phyloP scores from a whole-genome alignment of 2,329 filamentous ascomycete species.

The Ceratocystis eucalypticola region DNA sequence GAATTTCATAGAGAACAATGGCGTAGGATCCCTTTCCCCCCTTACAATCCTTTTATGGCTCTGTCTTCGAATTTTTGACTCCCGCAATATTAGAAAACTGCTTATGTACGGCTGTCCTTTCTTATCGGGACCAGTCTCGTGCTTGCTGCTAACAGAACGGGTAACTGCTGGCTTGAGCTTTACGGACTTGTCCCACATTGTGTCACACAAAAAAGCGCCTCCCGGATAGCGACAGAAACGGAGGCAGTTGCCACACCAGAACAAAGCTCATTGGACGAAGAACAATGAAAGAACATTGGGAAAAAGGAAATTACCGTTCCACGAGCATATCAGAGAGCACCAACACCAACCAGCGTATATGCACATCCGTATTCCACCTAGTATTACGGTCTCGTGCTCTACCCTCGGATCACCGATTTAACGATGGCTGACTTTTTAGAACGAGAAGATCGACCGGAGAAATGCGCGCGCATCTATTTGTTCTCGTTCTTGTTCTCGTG shows the following conservation, averaged over 20 bases:
- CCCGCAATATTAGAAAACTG: not conserved
- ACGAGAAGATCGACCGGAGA: not conserved
- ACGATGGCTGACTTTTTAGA: not conserved
- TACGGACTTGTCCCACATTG: not conserved
- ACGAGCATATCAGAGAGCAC: not conserved
- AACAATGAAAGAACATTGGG: not conserved
- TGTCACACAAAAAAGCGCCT: not conserved
- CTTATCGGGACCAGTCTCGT: not conserved
- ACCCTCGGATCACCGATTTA: not conserved
- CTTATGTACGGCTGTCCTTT: not conserved
- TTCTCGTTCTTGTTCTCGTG: not conserved
- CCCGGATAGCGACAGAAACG: not conserved
- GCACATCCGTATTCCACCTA: too few species aligned
- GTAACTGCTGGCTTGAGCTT: not conserved
- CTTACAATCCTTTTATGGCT: not conserved
- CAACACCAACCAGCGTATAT: not conserved
- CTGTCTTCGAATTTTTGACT: not conserved
- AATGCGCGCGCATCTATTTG: not conserved
- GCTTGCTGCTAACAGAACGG: not conserved
- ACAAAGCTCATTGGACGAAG: not conserved
- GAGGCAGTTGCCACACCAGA: not conserved
- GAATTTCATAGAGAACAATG: not conserved
- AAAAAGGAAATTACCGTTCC: not conserved
- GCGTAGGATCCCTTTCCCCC: not conserved
- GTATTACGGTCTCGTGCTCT: too few species aligned